These are phyloP conservation scores for Rubia balearica DNA, from an alignment of 305 asterid species.

Conservation along the genomic window DNA sequence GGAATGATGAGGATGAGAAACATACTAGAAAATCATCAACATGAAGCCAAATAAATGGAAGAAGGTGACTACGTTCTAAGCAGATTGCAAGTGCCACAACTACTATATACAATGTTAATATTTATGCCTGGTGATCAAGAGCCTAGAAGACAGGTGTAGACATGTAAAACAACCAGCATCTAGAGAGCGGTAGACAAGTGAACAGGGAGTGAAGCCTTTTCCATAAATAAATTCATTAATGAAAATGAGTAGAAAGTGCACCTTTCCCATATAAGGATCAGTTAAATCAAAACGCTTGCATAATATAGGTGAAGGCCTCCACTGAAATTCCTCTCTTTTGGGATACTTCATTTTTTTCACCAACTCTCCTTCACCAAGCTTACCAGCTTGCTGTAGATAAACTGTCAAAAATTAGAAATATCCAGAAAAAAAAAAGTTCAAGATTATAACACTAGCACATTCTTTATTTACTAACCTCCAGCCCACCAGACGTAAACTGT, in stretches of 20 bases:
- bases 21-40: background rate
- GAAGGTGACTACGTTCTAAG: background rate
- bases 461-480: conserved; percentile 44
- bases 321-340: conserved; percentile 78
- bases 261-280: conserved; percentile 99
- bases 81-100: background rate
- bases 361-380: conserved; percentile 40
- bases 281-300: conserved; percentile 95
- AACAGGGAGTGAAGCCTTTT: background rate
- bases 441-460: conserved; percentile 13
- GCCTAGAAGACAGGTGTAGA: background rate
- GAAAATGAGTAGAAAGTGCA: conserved; percentile 15
- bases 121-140: background rate
- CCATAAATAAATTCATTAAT: background rate
- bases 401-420: conserved; percentile 14
- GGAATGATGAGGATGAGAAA: background rate
- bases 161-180: background rate
- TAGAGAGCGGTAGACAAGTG: conserved; percentile 2
- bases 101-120: background rate
- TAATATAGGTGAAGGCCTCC: conserved; percentile 88
- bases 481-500: conserved; percentile 64
- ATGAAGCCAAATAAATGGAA: background rate
- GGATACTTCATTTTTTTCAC: conserved; percentile 47
- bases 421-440: conserved; percentile 17
- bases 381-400: conserved; percentile 37